Conservation (phyloP, 768 basidiomycete species). For the Melanogaster broomeanus region DNA sequence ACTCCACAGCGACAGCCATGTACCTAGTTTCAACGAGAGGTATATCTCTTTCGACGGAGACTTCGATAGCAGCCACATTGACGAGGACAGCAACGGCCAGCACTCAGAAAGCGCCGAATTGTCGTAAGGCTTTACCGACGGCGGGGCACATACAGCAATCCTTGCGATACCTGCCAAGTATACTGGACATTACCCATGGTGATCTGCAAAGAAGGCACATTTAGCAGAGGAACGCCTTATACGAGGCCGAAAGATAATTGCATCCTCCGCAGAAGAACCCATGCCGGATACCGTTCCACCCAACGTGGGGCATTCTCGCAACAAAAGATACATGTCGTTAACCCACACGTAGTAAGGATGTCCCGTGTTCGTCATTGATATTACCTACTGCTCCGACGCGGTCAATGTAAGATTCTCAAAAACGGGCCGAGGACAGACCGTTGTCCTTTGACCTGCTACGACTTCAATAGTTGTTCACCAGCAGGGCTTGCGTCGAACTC, state of each 20-base stretch:
- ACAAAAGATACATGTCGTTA: slow-evolving; percentile 54
- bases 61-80: too few species aligned
- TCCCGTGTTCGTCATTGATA: background rate
- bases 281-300: slow-evolving; percentile 49
- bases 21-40: too few species aligned
- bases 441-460: background rate
- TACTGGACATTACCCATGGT: slow-evolving; percentile 29
- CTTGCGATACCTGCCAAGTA: slow-evolving; percentile 48
- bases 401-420: slow-evolving; percentile 44
- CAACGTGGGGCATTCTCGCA: slow-evolving; percentile 48
- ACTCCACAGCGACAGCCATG: too few species aligned
- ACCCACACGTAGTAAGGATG: slow-evolving; percentile 31
- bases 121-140: too few species aligned
- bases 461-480: too few species aligned
- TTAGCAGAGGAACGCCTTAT: slow-evolving; percentile 56
- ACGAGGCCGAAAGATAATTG: slow-evolving; percentile 44
- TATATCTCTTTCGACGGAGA: too few species aligned
- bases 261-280: slow-evolving; percentile 41
- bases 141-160: slow-evolving; percentile 49
- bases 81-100: too few species aligned
- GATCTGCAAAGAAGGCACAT: slow-evolving; percentile 24
- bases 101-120: too few species aligned
- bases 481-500: too few species aligned
- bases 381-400: slow-evolving; percentile 48
- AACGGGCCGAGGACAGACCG: background rate